Percentiles rank a stretch among this genome's conserved stretches.
Conservation (phyloP, 2,329 filamentous ascomycete genomes). For the Coniochaeta sp. region DNA sequence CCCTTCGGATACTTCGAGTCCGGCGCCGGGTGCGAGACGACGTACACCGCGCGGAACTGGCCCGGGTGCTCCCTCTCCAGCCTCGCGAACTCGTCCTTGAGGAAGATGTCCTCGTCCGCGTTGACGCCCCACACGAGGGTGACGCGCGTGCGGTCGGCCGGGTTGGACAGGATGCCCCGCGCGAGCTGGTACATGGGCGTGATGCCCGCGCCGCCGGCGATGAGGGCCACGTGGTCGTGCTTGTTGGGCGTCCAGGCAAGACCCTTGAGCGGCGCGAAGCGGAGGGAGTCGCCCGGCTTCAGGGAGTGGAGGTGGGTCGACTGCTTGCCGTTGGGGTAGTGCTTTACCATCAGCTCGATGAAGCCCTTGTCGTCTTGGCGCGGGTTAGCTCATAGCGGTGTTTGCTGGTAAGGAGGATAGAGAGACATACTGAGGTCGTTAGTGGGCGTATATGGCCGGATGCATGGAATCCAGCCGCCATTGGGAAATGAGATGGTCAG, state of each 20-base stretch:
- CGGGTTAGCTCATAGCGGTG: neutral
- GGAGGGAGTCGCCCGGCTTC: slow-evolving; percentile 51
- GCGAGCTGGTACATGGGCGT: slow-evolving; percentile 63
- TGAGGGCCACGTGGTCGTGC: slow-evolving; percentile 48
- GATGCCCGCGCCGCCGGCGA: slow-evolving; percentile 67
- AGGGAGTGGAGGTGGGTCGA: slow-evolving; percentile 61
- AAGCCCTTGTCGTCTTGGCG: slow-evolving; percentile 44
- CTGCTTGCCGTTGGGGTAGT: slow-evolving; percentile 58
- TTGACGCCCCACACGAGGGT: slow-evolving; percentile 62
- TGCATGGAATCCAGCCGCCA: slow-evolving; percentile 48
- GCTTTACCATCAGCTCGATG: slow-evolving; percentile 60
- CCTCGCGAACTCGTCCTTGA: slow-evolving; percentile 46
- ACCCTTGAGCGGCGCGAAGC: slow-evolving; percentile 48
- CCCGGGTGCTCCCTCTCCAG: slow-evolving; percentile 41
- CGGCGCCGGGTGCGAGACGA: slow-evolving; percentile 40
- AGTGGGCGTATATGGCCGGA: slow-evolving; percentile 62
- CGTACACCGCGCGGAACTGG: slow-evolving; percentile 51
- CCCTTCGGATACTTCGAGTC: slow-evolving; percentile 41
- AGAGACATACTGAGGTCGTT: slow-evolving; percentile 37
- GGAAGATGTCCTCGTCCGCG: slow-evolving; percentile 52
- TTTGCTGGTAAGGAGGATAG: neutral
- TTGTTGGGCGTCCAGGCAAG: slow-evolving; percentile 46
- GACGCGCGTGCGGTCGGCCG: slow-evolving; percentile 53
- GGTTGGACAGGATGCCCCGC: slow-evolving; percentile 53
- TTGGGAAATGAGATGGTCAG: slow-evolving; percentile 53